Evolutionary conservation across 148 eudicot genomes (phyloP).

Genomic region (Talinum fruticosum): DNA sequence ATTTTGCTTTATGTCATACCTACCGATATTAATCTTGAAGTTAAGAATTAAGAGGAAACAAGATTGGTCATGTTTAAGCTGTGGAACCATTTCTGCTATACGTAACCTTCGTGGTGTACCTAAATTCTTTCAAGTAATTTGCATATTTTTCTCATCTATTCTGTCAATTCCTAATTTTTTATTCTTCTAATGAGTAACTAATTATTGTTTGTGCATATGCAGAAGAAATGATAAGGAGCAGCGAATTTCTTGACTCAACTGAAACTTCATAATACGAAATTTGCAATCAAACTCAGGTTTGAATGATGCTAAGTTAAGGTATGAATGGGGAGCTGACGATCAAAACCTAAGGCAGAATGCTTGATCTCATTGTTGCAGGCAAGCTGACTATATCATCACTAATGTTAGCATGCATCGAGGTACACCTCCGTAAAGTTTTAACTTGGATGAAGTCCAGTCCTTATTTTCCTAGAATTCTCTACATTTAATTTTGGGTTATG

Average conservation of each 20-base stretch:
- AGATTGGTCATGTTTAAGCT: background rate
- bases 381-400: background rate
- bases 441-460: background rate
- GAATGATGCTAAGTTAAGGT: background rate
- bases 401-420: background rate
- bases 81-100: background rate
- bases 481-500: background rate
- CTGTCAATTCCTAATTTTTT: background rate
- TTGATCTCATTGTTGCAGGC: background rate
- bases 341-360: too few relatives aligned
- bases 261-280: background rate
- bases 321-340: too few relatives aligned
- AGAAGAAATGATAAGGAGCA: background rate
- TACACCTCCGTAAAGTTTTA: background rate
- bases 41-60: background rate
- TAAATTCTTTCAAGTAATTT: background rate
- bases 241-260: background rate
- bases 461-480: background rate
- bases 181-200: background rate
- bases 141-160: background rate
- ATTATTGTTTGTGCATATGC: slow-evolving; percentile 4
- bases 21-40: too few relatives aligned
- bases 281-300: background rate
- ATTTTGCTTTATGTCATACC: background rate
- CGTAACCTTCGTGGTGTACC: background rate